Evolutionary conservation across 1,284 basidiomycete species (phyloP).

Genomic region (Leccinum insigne): DNA sequence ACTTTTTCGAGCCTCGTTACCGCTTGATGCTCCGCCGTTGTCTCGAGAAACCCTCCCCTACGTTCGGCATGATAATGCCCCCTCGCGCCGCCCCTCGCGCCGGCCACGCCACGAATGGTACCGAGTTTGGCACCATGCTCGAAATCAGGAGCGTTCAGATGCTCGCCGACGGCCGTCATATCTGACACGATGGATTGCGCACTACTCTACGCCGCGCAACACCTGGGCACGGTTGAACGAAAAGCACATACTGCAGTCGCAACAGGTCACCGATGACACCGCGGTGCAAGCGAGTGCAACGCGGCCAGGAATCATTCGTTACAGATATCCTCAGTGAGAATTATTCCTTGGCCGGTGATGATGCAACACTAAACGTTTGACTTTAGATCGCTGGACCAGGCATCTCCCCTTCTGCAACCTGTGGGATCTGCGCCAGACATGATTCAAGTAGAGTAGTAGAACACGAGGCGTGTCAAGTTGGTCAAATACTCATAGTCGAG

Average conservation of each 20-base stretch:
- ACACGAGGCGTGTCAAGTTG: background rate
- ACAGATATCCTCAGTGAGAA: constrained; percentile 70
- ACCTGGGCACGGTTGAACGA: constrained; percentile 54
- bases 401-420: constrained; percentile 34
- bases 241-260: constrained; percentile 53
- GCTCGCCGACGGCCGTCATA: constrained; percentile 81
- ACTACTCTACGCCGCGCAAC: constrained; percentile 49
- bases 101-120: constrained; percentile 44
- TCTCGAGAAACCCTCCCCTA: constrained; percentile 71
- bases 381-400: constrained; percentile 30
- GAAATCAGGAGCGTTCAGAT: constrained; percentile 87
- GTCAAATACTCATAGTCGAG: background rate
- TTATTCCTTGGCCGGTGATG: background rate
- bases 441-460: background rate
- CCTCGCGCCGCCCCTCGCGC: constrained; percentile 32
- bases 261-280: constrained; percentile 44
- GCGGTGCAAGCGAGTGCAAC: constrained; percentile 51
- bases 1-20: constrained; percentile 92
- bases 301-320: constrained; percentile 55
- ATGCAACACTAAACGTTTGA: background rate
- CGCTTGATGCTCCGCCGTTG: constrained; percentile 93
- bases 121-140: constrained; percentile 92
- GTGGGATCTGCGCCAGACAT: constrained; percentile 20
- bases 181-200: constrained; percentile 61
- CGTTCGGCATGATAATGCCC: constrained; percentile 92